phyloP scores from a whole-genome alignment of 768 basidiomycete species.

The Hygrocybe punicea region DNA sequence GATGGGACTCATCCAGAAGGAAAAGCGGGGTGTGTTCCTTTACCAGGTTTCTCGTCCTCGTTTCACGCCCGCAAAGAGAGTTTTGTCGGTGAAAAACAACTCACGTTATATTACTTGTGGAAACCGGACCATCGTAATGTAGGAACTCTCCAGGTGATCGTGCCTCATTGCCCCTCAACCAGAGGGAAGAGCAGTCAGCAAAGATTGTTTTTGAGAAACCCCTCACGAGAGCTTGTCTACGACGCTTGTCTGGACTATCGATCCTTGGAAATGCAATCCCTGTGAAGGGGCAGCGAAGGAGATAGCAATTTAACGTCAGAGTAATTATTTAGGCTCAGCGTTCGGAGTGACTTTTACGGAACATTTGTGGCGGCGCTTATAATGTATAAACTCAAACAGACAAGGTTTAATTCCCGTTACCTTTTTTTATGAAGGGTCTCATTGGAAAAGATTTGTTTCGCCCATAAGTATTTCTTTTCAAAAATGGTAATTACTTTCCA shows the following conservation, averaged over 20 bases:
- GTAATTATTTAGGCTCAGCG: no score
- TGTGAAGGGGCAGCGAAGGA: no score
- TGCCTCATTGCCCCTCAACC: constrained; percentile 89
- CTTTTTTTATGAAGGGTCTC: no score
- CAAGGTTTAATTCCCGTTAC: no score
- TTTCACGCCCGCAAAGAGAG: constrained; percentile 28
- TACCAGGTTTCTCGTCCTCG: constrained; percentile 87
- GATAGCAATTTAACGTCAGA: no score
- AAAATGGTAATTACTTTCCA: no score
- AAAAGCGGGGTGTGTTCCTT: constrained; percentile 71
- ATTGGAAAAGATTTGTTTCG: no score
- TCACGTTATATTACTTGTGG: constrained; percentile 20
- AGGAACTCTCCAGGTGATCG: constrained; percentile 85
- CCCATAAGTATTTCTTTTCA: no score
- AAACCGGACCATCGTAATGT: constrained; percentile 40
- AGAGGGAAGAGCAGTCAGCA: constrained; percentile 85
- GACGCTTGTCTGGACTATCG: constrained; percentile 89
- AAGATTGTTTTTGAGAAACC: constrained; percentile 87
- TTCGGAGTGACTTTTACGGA: no score
- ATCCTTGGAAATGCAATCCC: no score
- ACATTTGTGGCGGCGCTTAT: no score
- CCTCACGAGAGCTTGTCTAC: constrained; percentile 48
- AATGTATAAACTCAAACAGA: no score
- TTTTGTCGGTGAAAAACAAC: constrained; percentile 17
- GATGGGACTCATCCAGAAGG: constrained; percentile 29